Conservation (phyloP, 108 stramenopile species). For the Nitzschia inconspicua region DNA sequence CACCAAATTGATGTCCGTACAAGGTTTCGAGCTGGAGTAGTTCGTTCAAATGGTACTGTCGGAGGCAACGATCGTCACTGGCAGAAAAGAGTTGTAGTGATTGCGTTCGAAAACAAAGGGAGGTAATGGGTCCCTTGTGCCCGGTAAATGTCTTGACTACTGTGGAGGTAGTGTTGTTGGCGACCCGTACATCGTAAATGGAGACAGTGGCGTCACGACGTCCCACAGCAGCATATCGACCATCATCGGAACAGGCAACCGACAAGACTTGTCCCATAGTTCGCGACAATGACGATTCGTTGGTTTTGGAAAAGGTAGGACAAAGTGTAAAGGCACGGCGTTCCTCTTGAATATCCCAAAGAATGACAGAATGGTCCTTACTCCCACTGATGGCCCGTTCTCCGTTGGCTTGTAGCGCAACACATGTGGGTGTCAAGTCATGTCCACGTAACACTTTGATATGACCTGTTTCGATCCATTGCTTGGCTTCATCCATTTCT, state of each 20-base stretch:
- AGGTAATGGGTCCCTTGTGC: slow-evolving; percentile 83
- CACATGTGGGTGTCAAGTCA: slow-evolving; percentile 85
- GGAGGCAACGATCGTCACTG: slow-evolving; percentile 89
- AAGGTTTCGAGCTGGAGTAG: slow-evolving; percentile 97
- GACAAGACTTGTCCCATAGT: slow-evolving; percentile 86
- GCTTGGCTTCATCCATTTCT: slow-evolving; percentile 31
- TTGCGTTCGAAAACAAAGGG: slow-evolving; percentile 78
- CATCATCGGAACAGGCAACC: slow-evolving; percentile 90
- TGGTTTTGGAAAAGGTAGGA: slow-evolving; percentile 41
- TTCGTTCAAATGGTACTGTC: slow-evolving; percentile 83
- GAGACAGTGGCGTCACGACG: slow-evolving; percentile 83
- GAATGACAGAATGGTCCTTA: slow-evolving; percentile 93
- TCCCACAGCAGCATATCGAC: slow-evolving; percentile 88
- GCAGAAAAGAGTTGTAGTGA: slow-evolving; percentile 89
- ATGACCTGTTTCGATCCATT: slow-evolving; percentile 52
- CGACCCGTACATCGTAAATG: slow-evolving; percentile 79
- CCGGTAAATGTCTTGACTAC: slow-evolving; percentile 78
- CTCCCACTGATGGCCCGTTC: slow-evolving; percentile 75
- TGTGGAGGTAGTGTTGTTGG: slow-evolving; percentile 24
- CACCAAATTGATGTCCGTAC: slow-evolving; percentile 96
- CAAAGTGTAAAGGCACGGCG: slow-evolving; percentile 31
- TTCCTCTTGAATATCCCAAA: slow-evolving; percentile 89
- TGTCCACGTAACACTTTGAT: slow-evolving; percentile 65
- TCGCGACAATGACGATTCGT: slow-evolving; percentile 25
- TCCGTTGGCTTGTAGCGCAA: slow-evolving; percentile 65